Evolutionary conservation across 179 eudicot species (phyloP).

Genomic region (Silene vulgaris): DNA sequence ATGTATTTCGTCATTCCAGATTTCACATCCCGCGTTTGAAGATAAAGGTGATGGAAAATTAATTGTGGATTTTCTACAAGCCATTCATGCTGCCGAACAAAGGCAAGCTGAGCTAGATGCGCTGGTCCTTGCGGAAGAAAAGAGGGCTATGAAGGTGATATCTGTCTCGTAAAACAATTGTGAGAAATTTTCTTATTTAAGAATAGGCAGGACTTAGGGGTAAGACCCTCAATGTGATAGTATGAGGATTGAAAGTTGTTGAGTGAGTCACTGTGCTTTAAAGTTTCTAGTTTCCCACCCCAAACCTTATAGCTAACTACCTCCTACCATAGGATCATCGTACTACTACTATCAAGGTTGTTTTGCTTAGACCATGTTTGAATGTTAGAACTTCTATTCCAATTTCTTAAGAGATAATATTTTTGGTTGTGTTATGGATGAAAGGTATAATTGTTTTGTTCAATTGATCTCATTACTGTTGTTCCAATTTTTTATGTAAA

Average conservation of each 20-base stretch:
- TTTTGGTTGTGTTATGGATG: background rate
- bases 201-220: background rate
- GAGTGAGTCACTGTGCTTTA: constrained; percentile 1
- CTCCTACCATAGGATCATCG: background rate
- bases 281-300: constrained; percentile 7
- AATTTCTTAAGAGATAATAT: background rate
- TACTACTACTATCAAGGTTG: background rate
- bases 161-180: background rate
- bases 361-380: background rate
- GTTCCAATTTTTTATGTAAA: constrained; percentile 10
- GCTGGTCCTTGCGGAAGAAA: constrained; percentile 60
- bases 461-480: constrained; percentile 1
- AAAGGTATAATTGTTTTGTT: background rate
- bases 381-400: background rate
- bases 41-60: constrained; percentile 61
- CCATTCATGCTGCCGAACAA: constrained; percentile 91
- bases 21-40: constrained; percentile 34
- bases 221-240: background rate
- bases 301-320: background rate
- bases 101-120: constrained; percentile 91
- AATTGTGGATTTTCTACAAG: constrained; percentile 81
- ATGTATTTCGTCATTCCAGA: constrained; percentile 36
- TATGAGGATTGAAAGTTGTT: constrained; percentile 8
- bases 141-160: constrained; percentile 68
- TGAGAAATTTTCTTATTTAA: background rate